phyloP scores from a whole-genome alignment of 768 basidiomycete species.

The Russula earlei region DNA sequence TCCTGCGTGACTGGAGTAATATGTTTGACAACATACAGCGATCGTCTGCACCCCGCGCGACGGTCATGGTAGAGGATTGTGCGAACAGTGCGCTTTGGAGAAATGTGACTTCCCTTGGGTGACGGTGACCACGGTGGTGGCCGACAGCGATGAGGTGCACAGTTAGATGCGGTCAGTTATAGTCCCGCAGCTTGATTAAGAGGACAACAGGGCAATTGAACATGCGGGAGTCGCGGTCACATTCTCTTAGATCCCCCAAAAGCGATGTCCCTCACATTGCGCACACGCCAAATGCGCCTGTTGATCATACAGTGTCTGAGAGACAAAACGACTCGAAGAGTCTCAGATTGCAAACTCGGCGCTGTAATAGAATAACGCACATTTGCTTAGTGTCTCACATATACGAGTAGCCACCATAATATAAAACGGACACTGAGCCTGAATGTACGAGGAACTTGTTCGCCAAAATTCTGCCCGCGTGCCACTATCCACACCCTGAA shows the following conservation, averaged over 20 bases:
- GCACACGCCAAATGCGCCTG: too few species aligned
- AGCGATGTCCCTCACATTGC: too few species aligned
- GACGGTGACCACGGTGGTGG: constrained; percentile 19
- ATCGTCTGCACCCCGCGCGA: constrained; percentile 29
- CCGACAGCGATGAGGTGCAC: constrained; percentile 20
- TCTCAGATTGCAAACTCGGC: too few species aligned
- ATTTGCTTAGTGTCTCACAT: too few species aligned
- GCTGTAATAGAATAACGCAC: too few species aligned
- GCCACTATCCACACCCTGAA: too few species aligned
- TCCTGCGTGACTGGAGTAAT: constrained; percentile 55
- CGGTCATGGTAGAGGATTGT: constrained; percentile 39
- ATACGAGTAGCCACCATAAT: too few species aligned
- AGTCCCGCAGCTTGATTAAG: constrained; percentile 35
- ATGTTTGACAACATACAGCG: constrained; percentile 44
- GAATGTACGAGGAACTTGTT: too few species aligned
- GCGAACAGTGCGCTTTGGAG: constrained; percentile 34
- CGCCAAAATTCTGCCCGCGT: too few species aligned
- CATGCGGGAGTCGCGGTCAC: constrained; percentile 35
- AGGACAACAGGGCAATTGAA: constrained; percentile 23
- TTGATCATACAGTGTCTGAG: too few species aligned
- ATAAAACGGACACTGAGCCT: too few species aligned
- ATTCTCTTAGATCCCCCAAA: too few species aligned
- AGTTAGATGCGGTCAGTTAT: constrained; percentile 8
- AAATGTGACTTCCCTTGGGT: constrained; percentile 21
- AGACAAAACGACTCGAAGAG: background rate